Evolutionary conservation across 2,329 filamentous ascomycete species (phyloP), one percentile per base, ranked within the genome.

Genomic region (Pseudogymnoascus sp.): DNA sequence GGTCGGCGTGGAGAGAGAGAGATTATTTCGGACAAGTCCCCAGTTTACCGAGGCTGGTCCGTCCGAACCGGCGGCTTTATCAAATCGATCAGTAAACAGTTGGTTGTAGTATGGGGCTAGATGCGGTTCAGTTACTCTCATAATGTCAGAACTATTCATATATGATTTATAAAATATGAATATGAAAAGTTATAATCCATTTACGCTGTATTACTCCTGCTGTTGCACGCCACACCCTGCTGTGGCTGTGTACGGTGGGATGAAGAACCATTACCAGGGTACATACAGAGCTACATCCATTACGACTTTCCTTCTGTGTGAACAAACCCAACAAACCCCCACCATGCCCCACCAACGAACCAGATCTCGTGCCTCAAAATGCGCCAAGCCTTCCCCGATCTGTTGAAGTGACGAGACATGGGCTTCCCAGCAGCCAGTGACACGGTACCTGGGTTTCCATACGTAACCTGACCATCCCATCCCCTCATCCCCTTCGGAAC

Each of bases 1-100:
- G 63, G 63, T 57, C 50, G 50, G 50, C 50, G 50, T 57, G 50
- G 50, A 57, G 50, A 28, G 60, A 60, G 50, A 26, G 31, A 61
- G 59, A 44, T 38, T 38, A 38, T 61, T 38, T 61, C 59, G 59
- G 38, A 61, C 33, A 38, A 61, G 33, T 42, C 35, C 17, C 59
- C 19, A 21, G n/a, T 44, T 61, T 61, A 61, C 59, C 59, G 59
- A 61, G 59, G 59, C 59, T 61, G 33, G 31, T 60, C n/a, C 35
- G 50, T 57, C 28, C 28, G n/a, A 33, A 33, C 50, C 26, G 50
- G n/a, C 28, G 50, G 28, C 50, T 57, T 53, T 57, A 57, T 57
- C 9, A 57, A 31, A 33, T 57, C 17, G 23, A 53, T 53, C 44
- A 53, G 23, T 53, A 53, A 53, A 33, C 50, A n/a, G 50, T 7